These are phyloP conservation scores for Hysterium pulicare DNA, from an alignment of 2,329 filamentous ascomycete genomes.

Conservation along the genomic window DNA sequence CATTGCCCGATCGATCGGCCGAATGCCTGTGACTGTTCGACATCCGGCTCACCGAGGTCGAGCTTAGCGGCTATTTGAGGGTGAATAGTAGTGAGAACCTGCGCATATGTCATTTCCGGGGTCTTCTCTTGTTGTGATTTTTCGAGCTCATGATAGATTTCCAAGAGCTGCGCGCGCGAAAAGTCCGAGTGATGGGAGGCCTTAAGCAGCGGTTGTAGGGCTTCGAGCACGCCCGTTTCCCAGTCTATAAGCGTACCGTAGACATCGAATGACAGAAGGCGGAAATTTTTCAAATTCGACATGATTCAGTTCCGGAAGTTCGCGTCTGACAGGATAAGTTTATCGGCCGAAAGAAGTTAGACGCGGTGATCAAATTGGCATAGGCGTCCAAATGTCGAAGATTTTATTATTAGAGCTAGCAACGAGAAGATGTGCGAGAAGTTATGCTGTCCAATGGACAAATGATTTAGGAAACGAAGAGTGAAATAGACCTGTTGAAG, in stretches of 20 bases:
- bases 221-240: slow-evolving; percentile 62
- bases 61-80: slow-evolving; percentile 47
- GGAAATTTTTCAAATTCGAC: too few species aligned
- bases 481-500: too few species aligned
- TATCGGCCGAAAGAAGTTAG: too few species aligned
- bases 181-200: slow-evolving; percentile 19
- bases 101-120: slow-evolving; percentile 58
- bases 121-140: slow-evolving; percentile 50
- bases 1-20: slow-evolving; percentile 53
- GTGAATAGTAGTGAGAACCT: slow-evolving; percentile 54
- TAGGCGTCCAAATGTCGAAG: too few species aligned
- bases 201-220: slow-evolving; percentile 52
- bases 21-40: slow-evolving; percentile 48
- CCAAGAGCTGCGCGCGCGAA: slow-evolving; percentile 27
- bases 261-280: slow-evolving; percentile 68
- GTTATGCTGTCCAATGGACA: too few species aligned
- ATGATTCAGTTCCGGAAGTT: too few species aligned
- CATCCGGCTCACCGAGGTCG: slow-evolving; percentile 33
- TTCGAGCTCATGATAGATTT: slow-evolving; percentile 48
- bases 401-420: too few species aligned
- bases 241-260: slow-evolving; percentile 79
- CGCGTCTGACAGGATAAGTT: too few species aligned
- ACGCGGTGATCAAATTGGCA: too few species aligned
- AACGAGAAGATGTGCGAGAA: too few species aligned
- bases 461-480: too few species aligned